phyloP scores from a whole-genome alignment of 2,329 filamentous ascomycete species.

The Clarireedia homoeocarpa region DNA sequence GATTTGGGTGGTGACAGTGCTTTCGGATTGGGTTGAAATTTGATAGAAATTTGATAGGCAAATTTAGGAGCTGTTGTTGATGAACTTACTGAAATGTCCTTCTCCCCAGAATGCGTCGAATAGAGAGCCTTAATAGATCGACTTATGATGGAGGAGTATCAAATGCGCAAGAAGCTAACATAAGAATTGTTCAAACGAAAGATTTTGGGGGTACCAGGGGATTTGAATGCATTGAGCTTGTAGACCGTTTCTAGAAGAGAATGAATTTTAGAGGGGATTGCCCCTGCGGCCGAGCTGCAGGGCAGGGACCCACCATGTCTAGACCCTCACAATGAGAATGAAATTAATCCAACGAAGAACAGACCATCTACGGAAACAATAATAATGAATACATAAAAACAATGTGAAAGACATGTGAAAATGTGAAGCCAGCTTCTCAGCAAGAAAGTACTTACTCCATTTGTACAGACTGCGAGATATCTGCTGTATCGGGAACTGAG shows the following conservation, averaged over 20 bases:
- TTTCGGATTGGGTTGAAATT: neutral
- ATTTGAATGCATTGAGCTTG: conserved; percentile 8
- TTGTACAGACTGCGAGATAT: too few species aligned
- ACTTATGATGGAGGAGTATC: neutral
- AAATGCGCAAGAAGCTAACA: conserved; percentile 3
- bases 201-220: neutral
- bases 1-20: conserved; percentile 1
- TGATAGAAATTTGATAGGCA: conserved; percentile 2
- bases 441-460: too few species aligned
- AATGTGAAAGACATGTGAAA: too few species aligned
- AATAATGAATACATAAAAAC: neutral
- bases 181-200: conserved; percentile 5
- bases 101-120: neutral
- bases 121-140: neutral
- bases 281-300: conserved; percentile 8
- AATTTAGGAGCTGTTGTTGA: neutral
- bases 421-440: neutral
- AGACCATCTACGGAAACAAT: neutral
- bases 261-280: conserved; percentile 10
- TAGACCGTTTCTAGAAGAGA: neutral
- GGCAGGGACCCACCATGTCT: conserved; percentile 1
- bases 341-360: conserved; percentile 3
- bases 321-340: neutral
- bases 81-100: neutral
- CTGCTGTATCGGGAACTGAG: neutral